phyloP scores from a whole-genome alignment of 2,329 filamentous ascomycete species.

The Cladosporium oxysporum region DNA sequence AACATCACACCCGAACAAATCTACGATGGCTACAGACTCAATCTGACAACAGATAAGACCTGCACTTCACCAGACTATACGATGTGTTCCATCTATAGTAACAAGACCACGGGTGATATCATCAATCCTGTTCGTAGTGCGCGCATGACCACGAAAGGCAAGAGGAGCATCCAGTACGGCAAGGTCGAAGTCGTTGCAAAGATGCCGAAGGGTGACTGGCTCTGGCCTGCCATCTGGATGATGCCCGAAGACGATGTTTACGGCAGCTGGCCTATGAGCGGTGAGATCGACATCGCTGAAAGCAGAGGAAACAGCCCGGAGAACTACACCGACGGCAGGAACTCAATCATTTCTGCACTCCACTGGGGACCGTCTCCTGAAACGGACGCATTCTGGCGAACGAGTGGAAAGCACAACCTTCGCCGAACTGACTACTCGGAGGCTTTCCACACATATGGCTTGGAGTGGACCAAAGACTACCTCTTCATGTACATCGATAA shows the following conservation, averaged over 20 bases:
- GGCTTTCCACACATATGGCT: conserved; percentile 70
- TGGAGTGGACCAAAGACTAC: conserved; percentile 84
- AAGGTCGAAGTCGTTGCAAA: conserved; percentile 75
- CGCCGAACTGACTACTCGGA: conserved; percentile 70
- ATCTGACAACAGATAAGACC: conserved; percentile 63
- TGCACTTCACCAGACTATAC: conserved; percentile 63
- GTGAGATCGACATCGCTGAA: conserved; percentile 79
- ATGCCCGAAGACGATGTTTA: conserved; percentile 70
- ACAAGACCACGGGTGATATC: conserved; percentile 71
- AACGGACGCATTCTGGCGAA: conserved; percentile 78
- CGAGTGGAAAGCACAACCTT: conserved; percentile 71
- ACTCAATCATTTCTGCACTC: conserved; percentile 72
- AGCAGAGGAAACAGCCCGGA: conserved; percentile 64
- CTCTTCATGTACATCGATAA: conserved; percentile 81
- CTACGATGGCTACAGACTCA: conserved; percentile 42
- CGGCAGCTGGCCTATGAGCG: conserved; percentile 72
- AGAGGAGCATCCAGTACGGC: conserved; percentile 72
- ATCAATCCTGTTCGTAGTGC: conserved; percentile 74
- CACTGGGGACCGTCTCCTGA: conserved; percentile 73
- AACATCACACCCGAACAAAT: conserved; percentile 44
- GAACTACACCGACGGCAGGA: conserved; percentile 74
- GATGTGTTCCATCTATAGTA: conserved; percentile 68
- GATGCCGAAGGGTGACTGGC: conserved; percentile 74
- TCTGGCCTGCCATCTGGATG: conserved; percentile 88
- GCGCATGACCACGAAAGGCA: conserved; percentile 71